phyloP scores from a whole-genome alignment of 345 rosid species.

The Lepidium aucheri region DNA sequence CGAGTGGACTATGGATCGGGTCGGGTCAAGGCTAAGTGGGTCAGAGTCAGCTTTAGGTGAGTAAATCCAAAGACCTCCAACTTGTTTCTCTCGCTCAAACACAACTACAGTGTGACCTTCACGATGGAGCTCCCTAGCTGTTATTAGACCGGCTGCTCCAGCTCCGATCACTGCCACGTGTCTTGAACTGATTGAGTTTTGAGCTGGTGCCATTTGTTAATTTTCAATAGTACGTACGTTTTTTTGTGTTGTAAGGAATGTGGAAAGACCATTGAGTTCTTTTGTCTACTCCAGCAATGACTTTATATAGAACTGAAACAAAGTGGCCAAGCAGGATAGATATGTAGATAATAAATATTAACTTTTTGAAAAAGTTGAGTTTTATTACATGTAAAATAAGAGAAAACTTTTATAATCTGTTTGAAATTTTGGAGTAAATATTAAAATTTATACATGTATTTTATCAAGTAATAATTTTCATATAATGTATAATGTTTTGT shows the following conservation, averaged over 20 bases:
- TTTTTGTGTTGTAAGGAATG: not conserved
- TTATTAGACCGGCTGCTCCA: conserved; percentile 74
- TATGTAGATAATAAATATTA: too few species aligned
- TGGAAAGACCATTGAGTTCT: too few species aligned
- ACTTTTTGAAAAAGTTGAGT: too few species aligned
- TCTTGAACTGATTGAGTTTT: not conserved
- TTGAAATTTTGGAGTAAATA: too few species aligned
- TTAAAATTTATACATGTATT: too few species aligned
- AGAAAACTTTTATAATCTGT: too few species aligned
- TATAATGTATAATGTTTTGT: too few species aligned
- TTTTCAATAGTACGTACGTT: not conserved
- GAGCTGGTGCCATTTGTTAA: conserved; percentile 14
- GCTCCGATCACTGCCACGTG: conserved; percentile 86
- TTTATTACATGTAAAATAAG: too few species aligned
- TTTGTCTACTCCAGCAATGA: too few species aligned
- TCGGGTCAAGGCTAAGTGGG: conserved; percentile 57
- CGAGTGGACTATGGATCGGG: conserved; percentile 45
- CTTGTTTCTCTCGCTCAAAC: conserved; percentile 47
- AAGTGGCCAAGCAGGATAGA: too few species aligned
- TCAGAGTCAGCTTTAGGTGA: conserved; percentile 49
- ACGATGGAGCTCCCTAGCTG: conserved; percentile 61
- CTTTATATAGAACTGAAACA: too few species aligned
- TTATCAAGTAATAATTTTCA: too few species aligned
- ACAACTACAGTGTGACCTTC: conserved; percentile 65
- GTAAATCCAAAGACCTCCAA: conserved; percentile 88